A percentile compares a stretch with the other conserved stretches of the same genome.
These are phyloP conservation scores for Vitis hybrid DNA, from an alignment of 177 flowering plant genomes.

Conservation along the genomic window DNA sequence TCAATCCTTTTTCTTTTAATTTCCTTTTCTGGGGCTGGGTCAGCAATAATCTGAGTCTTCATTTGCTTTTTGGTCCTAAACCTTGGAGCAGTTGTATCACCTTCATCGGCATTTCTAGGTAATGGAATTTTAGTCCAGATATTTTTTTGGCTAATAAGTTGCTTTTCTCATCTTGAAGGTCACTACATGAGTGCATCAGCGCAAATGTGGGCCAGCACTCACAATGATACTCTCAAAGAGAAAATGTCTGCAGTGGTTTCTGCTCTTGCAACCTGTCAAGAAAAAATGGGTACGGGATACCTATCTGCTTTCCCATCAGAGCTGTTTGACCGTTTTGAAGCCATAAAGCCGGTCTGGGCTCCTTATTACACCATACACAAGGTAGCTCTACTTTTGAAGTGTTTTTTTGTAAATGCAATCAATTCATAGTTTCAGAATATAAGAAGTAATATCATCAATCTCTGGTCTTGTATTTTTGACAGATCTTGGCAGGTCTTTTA, in stretches of 20 bases:
- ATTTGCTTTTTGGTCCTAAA: no score
- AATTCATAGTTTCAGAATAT: no score
- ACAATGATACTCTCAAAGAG: constrained; percentile 47
- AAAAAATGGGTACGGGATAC: constrained; percentile 73
- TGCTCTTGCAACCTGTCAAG: constrained; percentile 68
- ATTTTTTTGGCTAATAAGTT: no score
- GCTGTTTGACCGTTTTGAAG: constrained; percentile 77
- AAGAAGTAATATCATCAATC: no score
- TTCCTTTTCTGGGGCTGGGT: no score
- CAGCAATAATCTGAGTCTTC: no score
- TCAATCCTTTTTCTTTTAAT: no score
- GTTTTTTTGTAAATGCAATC: no score
- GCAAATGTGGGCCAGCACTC: constrained; percentile 90
- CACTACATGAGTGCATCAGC: constrained; percentile 93
- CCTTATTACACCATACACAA: constrained; percentile 98
- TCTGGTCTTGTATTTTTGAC: not conserved
- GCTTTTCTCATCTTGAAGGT: constrained; percentile 38
- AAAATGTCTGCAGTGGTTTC: constrained; percentile 74
- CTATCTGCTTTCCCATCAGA: constrained; percentile 92
- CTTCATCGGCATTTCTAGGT: no score
- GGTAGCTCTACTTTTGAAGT: constrained; percentile 31
- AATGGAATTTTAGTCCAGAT: no score
- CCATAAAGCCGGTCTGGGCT: constrained; percentile 83
- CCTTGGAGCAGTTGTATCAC: no score
- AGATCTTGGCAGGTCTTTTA: constrained; percentile 91